phyloP scores from a whole-genome alignment of 805 yeast genomes.

The Candida namnaoensis region DNA sequence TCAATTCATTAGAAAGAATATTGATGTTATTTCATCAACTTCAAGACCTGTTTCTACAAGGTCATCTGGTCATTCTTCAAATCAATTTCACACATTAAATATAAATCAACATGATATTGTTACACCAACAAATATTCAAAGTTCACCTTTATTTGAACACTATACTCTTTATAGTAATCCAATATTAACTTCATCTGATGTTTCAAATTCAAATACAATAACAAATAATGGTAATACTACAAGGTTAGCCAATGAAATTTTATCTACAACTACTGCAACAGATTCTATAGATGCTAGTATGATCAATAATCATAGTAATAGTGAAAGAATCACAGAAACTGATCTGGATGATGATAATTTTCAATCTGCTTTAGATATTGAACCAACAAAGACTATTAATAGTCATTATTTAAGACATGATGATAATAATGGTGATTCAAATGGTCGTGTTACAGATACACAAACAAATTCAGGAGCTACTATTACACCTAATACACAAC shows the following conservation, averaged over 20 bases:
- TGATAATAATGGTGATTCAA: no score
- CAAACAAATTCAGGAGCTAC: no score
- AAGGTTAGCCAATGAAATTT: no score
- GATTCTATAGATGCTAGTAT: background rate
- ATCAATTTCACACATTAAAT: background rate
- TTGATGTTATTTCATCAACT: slow-evolving; percentile 11
- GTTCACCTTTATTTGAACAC: slow-evolving; percentile 1
- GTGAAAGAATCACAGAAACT: no score
- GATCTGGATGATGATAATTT: background rate
- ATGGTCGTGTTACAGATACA: no score
- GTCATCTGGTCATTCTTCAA: background rate
- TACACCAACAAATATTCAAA: background rate
- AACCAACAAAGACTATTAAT: no score
- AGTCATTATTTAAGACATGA: no score
- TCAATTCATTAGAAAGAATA: slow-evolving; percentile 12
- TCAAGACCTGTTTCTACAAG: slow-evolving; percentile 3
- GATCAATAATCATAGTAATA: no score
- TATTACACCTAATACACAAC: no score
- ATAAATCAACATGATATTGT: background rate
- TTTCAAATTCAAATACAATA: no score
- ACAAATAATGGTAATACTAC: no score
- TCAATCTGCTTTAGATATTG: background rate
- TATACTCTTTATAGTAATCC: background rate
- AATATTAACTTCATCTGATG: no score
- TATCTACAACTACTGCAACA: background rate